phyloP scores from a whole-genome alignment of 1,284 basidiomycete species.

The Amylostereum areolatum region DNA sequence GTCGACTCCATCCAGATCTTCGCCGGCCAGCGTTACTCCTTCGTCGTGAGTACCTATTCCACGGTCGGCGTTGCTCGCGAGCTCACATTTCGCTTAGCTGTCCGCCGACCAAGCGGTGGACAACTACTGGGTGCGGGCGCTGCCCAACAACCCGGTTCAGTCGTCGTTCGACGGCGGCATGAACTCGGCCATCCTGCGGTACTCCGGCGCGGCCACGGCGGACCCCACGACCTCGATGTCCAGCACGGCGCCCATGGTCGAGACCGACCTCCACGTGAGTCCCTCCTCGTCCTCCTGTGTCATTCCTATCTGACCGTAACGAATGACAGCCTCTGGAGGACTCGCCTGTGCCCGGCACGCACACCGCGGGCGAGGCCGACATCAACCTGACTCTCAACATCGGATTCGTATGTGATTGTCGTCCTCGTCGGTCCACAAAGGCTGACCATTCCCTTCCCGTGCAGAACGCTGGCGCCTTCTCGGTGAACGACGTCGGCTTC shows the following conservation, averaged over 20 bases:
- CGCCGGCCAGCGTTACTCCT: constrained; percentile 26
- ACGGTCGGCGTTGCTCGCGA: too few species aligned
- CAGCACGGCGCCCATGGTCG: constrained; percentile 17
- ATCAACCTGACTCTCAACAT: constrained; percentile 9
- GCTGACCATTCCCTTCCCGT: constrained; percentile 8
- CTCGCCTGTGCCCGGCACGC: constrained; percentile 13
- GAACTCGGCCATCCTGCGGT: constrained; percentile 21
- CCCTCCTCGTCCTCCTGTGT: too few species aligned
- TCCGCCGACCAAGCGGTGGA: constrained; percentile 23
- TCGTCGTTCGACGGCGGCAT: constrained; percentile 11
- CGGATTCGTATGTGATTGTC: background rate
- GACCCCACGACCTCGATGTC: constrained; percentile 13
- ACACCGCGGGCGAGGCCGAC: constrained; percentile 8
- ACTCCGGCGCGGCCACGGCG: constrained; percentile 12
- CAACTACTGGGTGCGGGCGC: constrained; percentile 31
- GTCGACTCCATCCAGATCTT: constrained; percentile 22
- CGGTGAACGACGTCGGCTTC: constrained; percentile 20
- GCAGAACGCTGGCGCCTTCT: constrained; percentile 24
- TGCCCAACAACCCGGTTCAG: constrained; percentile 19
- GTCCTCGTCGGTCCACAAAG: background rate
- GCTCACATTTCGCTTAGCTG: too few species aligned
- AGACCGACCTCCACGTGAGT: constrained; percentile 12
- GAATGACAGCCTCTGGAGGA: too few species aligned
- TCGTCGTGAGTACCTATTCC: constrained; percentile 21
- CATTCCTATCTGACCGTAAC: too few species aligned